Base-by-base conservation (phyloP, 352 stramenopile genomes). In the Salisapilia sapeloensis region DNA sequence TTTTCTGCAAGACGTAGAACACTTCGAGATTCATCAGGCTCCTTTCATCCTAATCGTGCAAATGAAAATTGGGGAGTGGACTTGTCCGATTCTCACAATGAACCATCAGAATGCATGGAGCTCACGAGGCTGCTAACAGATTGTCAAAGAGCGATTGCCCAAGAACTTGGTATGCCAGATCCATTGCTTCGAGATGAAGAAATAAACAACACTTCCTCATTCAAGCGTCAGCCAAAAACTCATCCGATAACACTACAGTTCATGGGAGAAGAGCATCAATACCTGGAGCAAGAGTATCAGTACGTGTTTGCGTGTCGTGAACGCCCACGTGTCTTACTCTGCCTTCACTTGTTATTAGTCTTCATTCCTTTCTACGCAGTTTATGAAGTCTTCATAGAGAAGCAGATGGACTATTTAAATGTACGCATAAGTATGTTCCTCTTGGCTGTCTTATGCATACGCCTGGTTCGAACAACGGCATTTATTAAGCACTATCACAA, bases 211-310 rank as follows among this genome's bases (percentile, higher is more conserved):
- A n/a, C n/a, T n/a, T n/a, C n/a, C n/a, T n/a, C n/a, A n/a, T n/a
- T n/a, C n/a, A 28, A 28, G 10, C n/a, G 10, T 9, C 32, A 46
- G 24, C 24, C 24, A 13, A 10, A 10, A 13, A 28, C 41, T 11
- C 40, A 46, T 28, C 40, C 40, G 2, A 41, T 46, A 16, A 46
- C 40, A n/a, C 24, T 41, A 12, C 31, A 46, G 17, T 46, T 46
- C 24, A 46, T 46, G 40, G 40, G 40, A 14, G 40, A 46, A 38
- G 40, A 42, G 1, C 33, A 46, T 18, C 26, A 41, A 13, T n/a
- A 42, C 13, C 34, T 46, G 19, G 40, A 46, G 19, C 10, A 27
- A 12, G 33, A 40, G n/a, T 46, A 46, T 29, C 30, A 24, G 18
- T 42, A 23, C 8, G 14, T 24, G 12, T 46, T 46, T 42, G 22